Evolutionary conservation across 148 eudicot genomes (phyloP), one percentile per base, ranked within the genome.

Genomic region (Camellia lanceoleosa): DNA sequence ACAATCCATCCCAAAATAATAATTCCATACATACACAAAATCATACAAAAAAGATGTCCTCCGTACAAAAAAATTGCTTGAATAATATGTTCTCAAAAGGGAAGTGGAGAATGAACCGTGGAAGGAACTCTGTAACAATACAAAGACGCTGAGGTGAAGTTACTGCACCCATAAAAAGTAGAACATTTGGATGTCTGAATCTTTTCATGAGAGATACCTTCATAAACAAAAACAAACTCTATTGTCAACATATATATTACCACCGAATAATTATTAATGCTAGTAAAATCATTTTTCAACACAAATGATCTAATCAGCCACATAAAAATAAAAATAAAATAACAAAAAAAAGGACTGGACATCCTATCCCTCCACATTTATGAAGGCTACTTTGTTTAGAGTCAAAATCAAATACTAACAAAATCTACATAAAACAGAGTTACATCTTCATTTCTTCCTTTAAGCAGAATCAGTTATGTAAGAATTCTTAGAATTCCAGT

Each of bases 161-260:
- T 65, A 97, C 98, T 30, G 99, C 99, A 84, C 99, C 99, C 99
- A 97, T 97, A 87, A 97, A 97, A 46, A 97, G 90, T 64, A 97
- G 87, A 84, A 97, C 89, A 84, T 97, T 94, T 66, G 99, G 99
- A 89, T 97, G 99, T 83, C 99, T 91, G 72, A 97, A 94, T 76
- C 97, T 93, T 91, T 97, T 97, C 99, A 97, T 97, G 75, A 97
- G 95, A 56, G 95, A 92, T 30, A 97, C 99, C 99, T 96, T 82
- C 71, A 92, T 10, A 67, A 67, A 41, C 10, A 66, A 76, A 79
- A 38, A 80, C n/a, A 16, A 66, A 30, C 63, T 52, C 13, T 52
- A 4, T 16, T 16, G 9, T 77, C 16, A 77, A 20, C 30, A 30
- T 23, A 64, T 12, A 15, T 23, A 20, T 14, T 30, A 61, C 38